Evolutionary conservation across 75 land plant species (phyloP), one percentile per base, ranked within the genome.

Genomic region (Larix kaempferi): DNA sequence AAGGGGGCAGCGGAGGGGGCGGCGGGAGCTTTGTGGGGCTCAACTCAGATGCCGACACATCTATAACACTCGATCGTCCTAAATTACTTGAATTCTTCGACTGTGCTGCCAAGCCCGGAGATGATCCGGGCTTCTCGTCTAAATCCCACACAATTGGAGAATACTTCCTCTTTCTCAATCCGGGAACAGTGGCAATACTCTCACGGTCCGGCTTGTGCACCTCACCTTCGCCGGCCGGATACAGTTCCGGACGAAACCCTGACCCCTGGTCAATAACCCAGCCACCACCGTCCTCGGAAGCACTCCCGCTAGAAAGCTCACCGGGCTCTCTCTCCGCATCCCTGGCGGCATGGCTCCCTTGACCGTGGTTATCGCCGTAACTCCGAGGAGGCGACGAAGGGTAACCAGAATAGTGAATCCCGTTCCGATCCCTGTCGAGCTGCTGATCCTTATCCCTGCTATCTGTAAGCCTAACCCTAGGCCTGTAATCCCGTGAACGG

Each of bases 61-160:
- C 12, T 12, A 26, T 22, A 44, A 52, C 65, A 12, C 41, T 84
- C 39, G 26, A 55, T 26, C 67, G 73, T 10, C 61, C 17, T 14
- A 25, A 6, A 29, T 35, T 67, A 49, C 56, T 74, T 25, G 52
- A 72, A 29, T 62, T 72, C 77, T 16, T 73, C 41, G 58, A n/a
- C 35, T 41, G 73, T 4, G 15, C 59, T 13, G 17, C 23, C 12
- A 71, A 27, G 33, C 33, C 33, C 19, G 73, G 33, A 12, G 57
- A 21, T 22, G 82, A 66, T 21, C 74, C 35, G 15, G 80, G 83
- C 80, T 79, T 81, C 10, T 94, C 98, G 29, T 92, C 94, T 33
- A 85, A 82, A 80, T 96, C 95, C 99, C 99, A 96, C 14, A 94
- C 90, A 74, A 96, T 92, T 12, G 95, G 98, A 27, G 90, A 84